These are phyloP conservation scores for Globisporangium perplexum DNA, from an alignment of 352 stramenopile genomes.

Conservation along the genomic window DNA sequence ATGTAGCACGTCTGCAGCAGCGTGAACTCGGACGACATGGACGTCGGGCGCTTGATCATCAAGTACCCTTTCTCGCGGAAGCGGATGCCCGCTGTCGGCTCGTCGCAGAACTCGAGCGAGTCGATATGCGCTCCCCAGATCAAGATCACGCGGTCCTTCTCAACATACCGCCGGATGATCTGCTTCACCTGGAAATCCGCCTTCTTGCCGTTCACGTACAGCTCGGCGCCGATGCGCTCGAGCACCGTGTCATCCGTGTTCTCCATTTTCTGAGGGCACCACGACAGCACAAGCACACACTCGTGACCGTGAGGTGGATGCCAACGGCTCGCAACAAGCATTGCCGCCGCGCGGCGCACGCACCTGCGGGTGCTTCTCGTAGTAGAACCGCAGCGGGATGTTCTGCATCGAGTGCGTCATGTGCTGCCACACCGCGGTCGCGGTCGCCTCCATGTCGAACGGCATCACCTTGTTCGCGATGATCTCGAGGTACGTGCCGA, in stretches of 20 bases:
- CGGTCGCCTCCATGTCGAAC: slow-evolving; percentile 32
- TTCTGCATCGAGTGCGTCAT: slow-evolving; percentile 15
- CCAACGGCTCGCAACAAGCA: no score
- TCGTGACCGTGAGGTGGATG: background rate
- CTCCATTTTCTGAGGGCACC: slow-evolving; percentile 2
- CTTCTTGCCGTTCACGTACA: slow-evolving; percentile 38
- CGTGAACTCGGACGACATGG: slow-evolving; percentile 28
- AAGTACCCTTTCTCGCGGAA: slow-evolving; percentile 57
- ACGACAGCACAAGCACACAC: no score
- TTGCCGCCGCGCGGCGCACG: no score
- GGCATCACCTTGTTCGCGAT: slow-evolving; percentile 30
- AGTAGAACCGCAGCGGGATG: slow-evolving; percentile 13
- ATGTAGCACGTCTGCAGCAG: slow-evolving; percentile 54
- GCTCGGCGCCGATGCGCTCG: slow-evolving; percentile 47
- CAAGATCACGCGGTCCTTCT: slow-evolving; percentile 40
- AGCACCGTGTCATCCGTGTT: slow-evolving; percentile 48
- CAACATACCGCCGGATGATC: slow-evolving; percentile 39
- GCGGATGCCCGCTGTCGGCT: slow-evolving; percentile 29
- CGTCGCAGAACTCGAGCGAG: slow-evolving; percentile 39
- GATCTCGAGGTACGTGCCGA: slow-evolving; percentile 31
- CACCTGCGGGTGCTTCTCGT: slow-evolving; percentile 46
- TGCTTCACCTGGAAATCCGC: slow-evolving; percentile 51
- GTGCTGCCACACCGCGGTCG: slow-evolving; percentile 32
- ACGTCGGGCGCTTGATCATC: slow-evolving; percentile 32
- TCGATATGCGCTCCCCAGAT: slow-evolving; percentile 53